These are phyloP conservation scores for Parascedosporium putredinis DNA, from an alignment of 2,329 filamentous ascomycete genomes.

Conservation along the genomic window DNA sequence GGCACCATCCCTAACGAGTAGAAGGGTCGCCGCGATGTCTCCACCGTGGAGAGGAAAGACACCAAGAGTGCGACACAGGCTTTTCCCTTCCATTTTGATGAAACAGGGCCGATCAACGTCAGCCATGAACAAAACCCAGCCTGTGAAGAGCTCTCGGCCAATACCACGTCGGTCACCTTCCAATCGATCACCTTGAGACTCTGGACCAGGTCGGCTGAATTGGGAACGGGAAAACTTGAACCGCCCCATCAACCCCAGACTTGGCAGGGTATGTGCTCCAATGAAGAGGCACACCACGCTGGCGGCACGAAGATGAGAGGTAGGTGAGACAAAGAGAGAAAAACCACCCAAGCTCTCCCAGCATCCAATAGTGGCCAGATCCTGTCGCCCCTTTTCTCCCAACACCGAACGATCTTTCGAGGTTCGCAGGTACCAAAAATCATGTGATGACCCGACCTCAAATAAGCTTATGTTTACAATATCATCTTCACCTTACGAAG, in stretches of 20 bases:
- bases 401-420: neutral
- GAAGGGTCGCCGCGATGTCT: too few relatives aligned
- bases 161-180: neutral
- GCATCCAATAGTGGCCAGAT: neutral
- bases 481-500: too few relatives aligned
- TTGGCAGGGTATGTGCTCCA: neutral
- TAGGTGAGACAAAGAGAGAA: too few relatives aligned
- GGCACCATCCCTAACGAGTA: too few relatives aligned
- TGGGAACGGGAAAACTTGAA: neutral
- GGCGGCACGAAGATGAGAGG: neutral
- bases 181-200: neutral
- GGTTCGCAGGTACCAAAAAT: conserved; percentile 1
- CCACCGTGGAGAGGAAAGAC: too few relatives aligned
- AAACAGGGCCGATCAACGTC: neutral
- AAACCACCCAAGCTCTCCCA: neutral
- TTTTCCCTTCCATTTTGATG: too few relatives aligned
- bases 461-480: too few relatives aligned
- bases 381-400: neutral
- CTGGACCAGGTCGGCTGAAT: neutral
- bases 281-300: neutral
- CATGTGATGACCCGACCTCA: conserved; percentile 6
- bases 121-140: neutral
- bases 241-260: neutral
- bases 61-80: too few relatives aligned
- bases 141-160: neutral